Evolutionary conservation across 345 rosid genomes (phyloP).

Genomic region (Camelina hispida): DNA sequence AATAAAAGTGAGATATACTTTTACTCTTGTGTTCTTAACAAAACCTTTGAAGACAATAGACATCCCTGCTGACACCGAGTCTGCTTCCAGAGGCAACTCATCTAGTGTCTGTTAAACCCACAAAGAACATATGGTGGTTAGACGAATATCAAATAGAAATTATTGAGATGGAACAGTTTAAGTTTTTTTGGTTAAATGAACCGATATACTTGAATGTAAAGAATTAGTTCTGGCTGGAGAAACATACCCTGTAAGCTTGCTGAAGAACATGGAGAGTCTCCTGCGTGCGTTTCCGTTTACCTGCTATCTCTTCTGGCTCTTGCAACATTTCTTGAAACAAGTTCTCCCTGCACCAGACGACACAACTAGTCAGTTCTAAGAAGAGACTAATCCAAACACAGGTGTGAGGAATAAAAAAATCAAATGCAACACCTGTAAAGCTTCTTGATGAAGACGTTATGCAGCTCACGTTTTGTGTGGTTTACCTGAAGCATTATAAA

Average conservation of each 20-base stretch:
- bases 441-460: slow-evolving; percentile 90
- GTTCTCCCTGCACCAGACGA: slow-evolving; percentile 70
- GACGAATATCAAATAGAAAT: neutral
- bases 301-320: slow-evolving; percentile 92
- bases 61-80: slow-evolving; percentile 73
- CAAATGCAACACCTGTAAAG: slow-evolving; percentile 76
- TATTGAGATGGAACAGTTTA: neutral
- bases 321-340: slow-evolving; percentile 98
- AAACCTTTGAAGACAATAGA: too few species aligned
- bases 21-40: too few species aligned
- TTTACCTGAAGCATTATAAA: slow-evolving; percentile 65
- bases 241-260: slow-evolving; percentile 88
- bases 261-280: slow-evolving; percentile 88
- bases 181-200: neutral
- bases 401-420: neutral
- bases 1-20: too few species aligned
- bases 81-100: slow-evolving; percentile 92
- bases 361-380: slow-evolving; percentile 9
- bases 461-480: slow-evolving; percentile 95
- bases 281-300: slow-evolving; percentile 81
- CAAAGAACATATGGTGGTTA: slow-evolving; percentile 12
- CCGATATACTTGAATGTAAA: neutral
- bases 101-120: slow-evolving; percentile 74
- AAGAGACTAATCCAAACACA: slow-evolving; percentile 25
- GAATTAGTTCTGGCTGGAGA: slow-evolving; percentile 24